Conservation (phyloP, 495 filamentous ascomycete species). For the Apodospora peruviana region DNA sequence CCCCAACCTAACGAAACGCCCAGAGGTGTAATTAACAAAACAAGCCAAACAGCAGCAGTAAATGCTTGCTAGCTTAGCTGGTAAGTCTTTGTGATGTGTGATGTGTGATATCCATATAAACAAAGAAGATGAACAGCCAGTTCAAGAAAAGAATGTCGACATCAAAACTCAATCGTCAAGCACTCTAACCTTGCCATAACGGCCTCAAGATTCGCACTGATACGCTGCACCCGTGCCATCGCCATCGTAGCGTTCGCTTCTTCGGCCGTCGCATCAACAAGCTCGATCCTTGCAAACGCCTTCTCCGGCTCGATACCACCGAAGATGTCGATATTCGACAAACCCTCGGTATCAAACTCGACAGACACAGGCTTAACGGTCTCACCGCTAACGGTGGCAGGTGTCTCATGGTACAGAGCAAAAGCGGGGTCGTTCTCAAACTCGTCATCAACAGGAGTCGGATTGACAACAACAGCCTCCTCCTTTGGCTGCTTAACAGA, state of each 20-base stretch:
- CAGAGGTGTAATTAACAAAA: too few relatives aligned
- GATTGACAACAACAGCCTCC: conserved; percentile 16
- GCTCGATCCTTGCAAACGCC: conserved; percentile 48
- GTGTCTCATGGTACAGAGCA: conserved; percentile 55
- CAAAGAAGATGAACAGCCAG: too few relatives aligned
- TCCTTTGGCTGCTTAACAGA: conserved; percentile 25
- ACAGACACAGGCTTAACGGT: conserved; percentile 7
- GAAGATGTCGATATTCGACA: conserved; percentile 41
- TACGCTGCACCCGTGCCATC: conserved; percentile 34
- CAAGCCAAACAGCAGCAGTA: too few relatives aligned
- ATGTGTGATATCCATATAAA: not conserved
- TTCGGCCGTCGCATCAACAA: conserved; percentile 48
- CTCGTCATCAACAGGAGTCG: conserved; percentile 24
- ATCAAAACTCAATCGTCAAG: conserved; percentile 31
- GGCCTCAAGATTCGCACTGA: conserved; percentile 33
- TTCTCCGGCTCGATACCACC: conserved; percentile 55
- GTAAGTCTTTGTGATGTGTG: not conserved
- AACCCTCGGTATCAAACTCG: conserved; percentile 24
- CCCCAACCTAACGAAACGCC: too few relatives aligned
- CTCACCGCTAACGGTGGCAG: conserved; percentile 13
- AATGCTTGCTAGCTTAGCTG: too few relatives aligned
- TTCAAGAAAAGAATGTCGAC: not conserved
- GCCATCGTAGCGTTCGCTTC: conserved; percentile 32
- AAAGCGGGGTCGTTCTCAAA: conserved; percentile 44
- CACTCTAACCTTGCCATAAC: conserved; percentile 33